Evolutionary conservation across 169 alveolate genomes (phyloP).

Genomic region (Cryptosporidium ryanae): DNA sequence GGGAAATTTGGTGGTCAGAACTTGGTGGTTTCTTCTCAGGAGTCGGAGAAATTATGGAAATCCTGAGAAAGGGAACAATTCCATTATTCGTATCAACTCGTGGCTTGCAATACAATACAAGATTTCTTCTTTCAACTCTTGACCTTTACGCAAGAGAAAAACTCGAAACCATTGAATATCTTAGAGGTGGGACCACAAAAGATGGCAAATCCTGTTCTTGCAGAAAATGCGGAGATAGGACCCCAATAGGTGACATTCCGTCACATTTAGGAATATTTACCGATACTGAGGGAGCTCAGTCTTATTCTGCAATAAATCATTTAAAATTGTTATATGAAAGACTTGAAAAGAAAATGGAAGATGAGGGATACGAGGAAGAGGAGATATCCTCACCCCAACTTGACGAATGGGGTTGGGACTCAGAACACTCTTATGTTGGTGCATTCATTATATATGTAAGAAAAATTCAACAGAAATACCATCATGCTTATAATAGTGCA

Average conservation of each 20-base stretch:
- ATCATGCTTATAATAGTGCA: conserved; percentile 15
- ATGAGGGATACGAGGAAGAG: conserved; percentile 28
- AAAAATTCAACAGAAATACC: conserved; percentile 51
- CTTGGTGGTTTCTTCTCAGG: conserved; percentile 40
- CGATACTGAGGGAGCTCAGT: conserved; percentile 41
- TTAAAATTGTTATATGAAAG: conserved; percentile 35
- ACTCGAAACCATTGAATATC: conserved; percentile 41
- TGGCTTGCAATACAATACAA: conserved; percentile 38
- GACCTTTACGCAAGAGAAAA: conserved; percentile 53
- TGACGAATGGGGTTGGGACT: conserved; percentile 70
- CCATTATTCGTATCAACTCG: conserved; percentile 64
- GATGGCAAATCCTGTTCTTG: conserved; percentile 33
- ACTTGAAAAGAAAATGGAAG: conserved; percentile 25
- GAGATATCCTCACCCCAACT: conserved; percentile 23
- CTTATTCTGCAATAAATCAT: conserved; percentile 64
- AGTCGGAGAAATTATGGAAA: conserved; percentile 48
- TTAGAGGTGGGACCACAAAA: conserved; percentile 58
- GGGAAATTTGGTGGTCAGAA: conserved; percentile 68
- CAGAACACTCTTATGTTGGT: conserved; percentile 59
- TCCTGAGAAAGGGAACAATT: conserved; percentile 37
- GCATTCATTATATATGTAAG: conserved; percentile 65
- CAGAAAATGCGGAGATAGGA: conserved; percentile 4
- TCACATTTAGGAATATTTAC: conserved; percentile 65
- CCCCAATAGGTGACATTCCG: conserved; percentile 27
- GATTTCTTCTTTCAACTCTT: conserved; percentile 39